Base-by-base conservation (phyloP, 1,284 basidiomycete genomes). In the Paramarasmius palmivorus region DNA sequence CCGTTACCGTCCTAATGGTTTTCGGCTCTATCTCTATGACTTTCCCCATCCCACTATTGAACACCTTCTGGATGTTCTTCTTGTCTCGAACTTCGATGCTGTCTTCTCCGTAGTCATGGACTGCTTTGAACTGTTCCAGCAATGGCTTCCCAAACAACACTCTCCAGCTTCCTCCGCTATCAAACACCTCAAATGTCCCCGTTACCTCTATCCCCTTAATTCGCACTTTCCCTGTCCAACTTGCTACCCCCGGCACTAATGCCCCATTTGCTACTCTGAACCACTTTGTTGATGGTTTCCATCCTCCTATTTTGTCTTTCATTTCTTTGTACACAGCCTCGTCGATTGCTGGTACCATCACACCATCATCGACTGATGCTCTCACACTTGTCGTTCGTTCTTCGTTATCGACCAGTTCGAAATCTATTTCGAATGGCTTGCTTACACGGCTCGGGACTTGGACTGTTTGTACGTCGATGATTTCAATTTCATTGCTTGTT, bases 101-200 rank as follows among this genome's bases (percentile, higher is more conserved):
- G 45, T 69, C 68, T 1, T 37, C 46, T 2, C 23, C 35, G 45
- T 70, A 72, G 32, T 65, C 58, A 40, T 72, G 71, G 0, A 61
- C 51, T 2, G 56, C 61, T 1, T 55, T 37, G 29, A 70, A 67
- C 0, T 45, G 22, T 12, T 50, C 46, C 15, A 71, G 59, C 5
- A 71, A 50, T 4, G 64, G 64, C 52, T 72, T 71, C 3, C 68
- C 67, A 3, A 71, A 59, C 1, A 72, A 57, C 15, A 72, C 51
- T 2, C 63, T 53, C 67, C 69, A 73, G 1, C 64, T 57, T 0
- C 65, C 65, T 0, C 61, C 61, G 26, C 68, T 68, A 29, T 66
- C 59, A 40, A 73, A 70, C 0, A 73, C 62, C 41, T 72, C 69
- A 26, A 73, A 67, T 1, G 19, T 14, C 2, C 62, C 64, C 12